phyloP scores from a whole-genome alignment of 2,329 filamentous ascomycete species.

The Knoxdaviesia proteae region DNA sequence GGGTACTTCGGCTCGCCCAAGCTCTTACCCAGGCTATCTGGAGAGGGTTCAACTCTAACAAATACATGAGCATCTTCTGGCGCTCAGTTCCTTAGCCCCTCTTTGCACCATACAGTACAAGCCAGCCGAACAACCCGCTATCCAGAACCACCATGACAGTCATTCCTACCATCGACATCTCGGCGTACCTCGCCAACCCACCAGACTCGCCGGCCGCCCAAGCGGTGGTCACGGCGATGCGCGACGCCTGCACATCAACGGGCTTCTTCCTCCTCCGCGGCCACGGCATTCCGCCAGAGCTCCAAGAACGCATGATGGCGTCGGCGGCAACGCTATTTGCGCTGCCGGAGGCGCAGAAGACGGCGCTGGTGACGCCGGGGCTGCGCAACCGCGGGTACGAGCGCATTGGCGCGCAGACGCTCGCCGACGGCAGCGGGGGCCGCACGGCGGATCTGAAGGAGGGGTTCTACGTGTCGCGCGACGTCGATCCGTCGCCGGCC shows the following conservation, averaged over 20 bases:
- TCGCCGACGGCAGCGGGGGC: conserved; percentile 16
- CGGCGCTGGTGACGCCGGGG: conserved; percentile 16
- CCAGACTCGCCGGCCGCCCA: not conserved
- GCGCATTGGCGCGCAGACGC: conserved; percentile 20
- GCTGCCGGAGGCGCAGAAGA: conserved; percentile 23
- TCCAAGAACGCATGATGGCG: conserved; percentile 19
- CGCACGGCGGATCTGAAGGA: conserved; percentile 24
- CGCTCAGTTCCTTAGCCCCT: no score
- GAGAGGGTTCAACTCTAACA: no score
- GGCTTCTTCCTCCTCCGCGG: conserved; percentile 32
- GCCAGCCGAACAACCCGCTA: no score
- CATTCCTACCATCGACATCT: not conserved
- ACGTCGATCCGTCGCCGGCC: not conserved
- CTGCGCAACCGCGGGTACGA: conserved; percentile 28
- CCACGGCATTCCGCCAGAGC: conserved; percentile 19
- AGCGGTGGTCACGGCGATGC: conserved; percentile 7
- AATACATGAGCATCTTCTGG: no score
- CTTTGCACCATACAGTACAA: no score
- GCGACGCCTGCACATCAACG: conserved; percentile 20
- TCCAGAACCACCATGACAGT: no score
- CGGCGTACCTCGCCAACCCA: not conserved
- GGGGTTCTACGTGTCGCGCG: conserved; percentile 9
- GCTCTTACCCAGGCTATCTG: no score
- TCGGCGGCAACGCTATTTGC: conserved; percentile 24
- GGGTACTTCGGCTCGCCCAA: no score